Evolutionary conservation across 176 grass and related monocot species (phyloP).

Genomic region (Rhipidocladum racemiflorum): DNA sequence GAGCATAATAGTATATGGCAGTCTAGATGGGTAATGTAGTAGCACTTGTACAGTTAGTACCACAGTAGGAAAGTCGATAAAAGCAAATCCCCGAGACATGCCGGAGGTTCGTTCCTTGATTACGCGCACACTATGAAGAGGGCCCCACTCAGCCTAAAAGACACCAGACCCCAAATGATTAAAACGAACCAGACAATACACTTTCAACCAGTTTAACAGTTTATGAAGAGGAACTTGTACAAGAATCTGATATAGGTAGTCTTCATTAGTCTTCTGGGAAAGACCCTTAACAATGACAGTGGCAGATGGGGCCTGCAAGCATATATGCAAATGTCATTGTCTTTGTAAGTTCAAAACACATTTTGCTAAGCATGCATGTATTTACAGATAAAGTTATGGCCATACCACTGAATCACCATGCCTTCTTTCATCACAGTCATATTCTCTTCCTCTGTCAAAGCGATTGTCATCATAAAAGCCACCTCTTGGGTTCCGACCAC

Average conservation of each 20-base stretch:
- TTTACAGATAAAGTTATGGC: conserved; percentile 3
- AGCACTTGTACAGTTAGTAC: conserved; percentile 50
- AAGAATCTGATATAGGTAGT: conserved; percentile 91
- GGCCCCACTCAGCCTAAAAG: conserved; percentile 98
- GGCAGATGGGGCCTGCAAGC: conserved; percentile 73
- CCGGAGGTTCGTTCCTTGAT: conserved; percentile 93
- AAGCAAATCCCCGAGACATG: conserved; percentile 90
- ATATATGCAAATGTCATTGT: conserved; percentile 31
- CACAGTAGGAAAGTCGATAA: conserved; percentile 94
- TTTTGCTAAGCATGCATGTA: not conserved
- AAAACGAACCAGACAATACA: conserved; percentile 51
- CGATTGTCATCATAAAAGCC: conserved; percentile 67
- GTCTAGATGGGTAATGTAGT: not conserved
- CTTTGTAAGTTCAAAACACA: not conserved
- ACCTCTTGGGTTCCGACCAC: conserved; percentile 56
- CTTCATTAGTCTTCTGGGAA: conserved; percentile 81
- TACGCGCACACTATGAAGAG: conserved; percentile 86
- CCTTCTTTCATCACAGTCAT: conserved; percentile 71
- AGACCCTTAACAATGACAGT: conserved; percentile 93
- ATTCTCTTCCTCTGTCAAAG: conserved; percentile 73
- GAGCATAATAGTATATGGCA: conserved; percentile 32
- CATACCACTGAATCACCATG: conserved; percentile 70
- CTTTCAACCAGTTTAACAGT: conserved; percentile 55
- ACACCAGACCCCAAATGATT: conserved; percentile 58
- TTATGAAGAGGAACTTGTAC: conserved; percentile 61